Base-by-base conservation (phyloP, 2,329 filamentous ascomycete species). In the Zymoseptoria brevis region DNA sequence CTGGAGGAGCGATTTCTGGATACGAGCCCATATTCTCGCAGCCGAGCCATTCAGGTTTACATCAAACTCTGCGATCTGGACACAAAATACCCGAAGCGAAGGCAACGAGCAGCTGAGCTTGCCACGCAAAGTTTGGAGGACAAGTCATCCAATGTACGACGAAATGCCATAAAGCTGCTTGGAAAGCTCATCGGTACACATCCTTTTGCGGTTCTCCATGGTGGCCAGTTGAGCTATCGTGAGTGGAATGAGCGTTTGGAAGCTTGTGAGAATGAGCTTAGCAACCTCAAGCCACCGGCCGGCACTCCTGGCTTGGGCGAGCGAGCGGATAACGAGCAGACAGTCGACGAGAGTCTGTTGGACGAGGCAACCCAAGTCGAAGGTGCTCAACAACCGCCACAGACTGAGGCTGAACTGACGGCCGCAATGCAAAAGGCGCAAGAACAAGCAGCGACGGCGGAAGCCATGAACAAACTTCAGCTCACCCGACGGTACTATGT, bases 1-100 rank as follows among this genome's bases (percentile, higher is more conserved):
- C 79, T 99, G 2, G 92, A 99, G 72, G 93, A 97, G 75, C 86
- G 94, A 11, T 99, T 99, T 75, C 81, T 97, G 54, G 94, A 99
- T 68, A 84, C 96, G 69, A 99, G 97, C 74, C 95, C 94, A 0
- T 99, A 97, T 76, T 96, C 91, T 72, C 85, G 94, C 69, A 95
- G 89, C 75, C 83, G 93, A 67, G 86, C 90, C 1, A 89, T 99
- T 61, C 94, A 99, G 71, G 94, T 97, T 3, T 96, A 94, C 70
- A 84, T 89, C 75, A 93, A 87, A 71, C 82, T 99, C 11, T 96
- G 92, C 69, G 91, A 96, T 59, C 81, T 97, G n/a, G 90, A 96
- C 53, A 90, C 93, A 64, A 97, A 97, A 72, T 96, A 95, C 68
- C 90, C 92, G 45, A 96, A 96, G 76, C 83, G 92, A 57, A 83